Percentiles rank a stretch among this genome's conserved stretches.
phyloP scores from a whole-genome alignment of 805 yeast species.

The Barnettozyma wickerhamii region DNA sequence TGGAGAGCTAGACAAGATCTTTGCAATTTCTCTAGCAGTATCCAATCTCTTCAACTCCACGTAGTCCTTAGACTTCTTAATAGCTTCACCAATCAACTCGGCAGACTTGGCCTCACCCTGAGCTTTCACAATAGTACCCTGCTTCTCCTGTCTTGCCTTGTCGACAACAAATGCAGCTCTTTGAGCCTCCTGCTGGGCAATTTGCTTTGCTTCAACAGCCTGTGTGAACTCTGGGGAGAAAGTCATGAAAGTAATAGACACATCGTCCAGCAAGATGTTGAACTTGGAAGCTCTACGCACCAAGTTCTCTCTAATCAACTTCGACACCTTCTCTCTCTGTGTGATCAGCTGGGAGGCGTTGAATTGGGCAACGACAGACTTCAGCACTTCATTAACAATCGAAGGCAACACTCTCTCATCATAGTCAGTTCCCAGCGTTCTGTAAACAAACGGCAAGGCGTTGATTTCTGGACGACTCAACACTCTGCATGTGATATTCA shows the following conservation, averaged over 20 bases:
- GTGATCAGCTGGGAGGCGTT: constrained; percentile 97
- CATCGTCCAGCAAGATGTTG: constrained; percentile 88
- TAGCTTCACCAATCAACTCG: constrained; percentile 97
- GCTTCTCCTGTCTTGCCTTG: constrained; percentile 96
- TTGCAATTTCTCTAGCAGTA: constrained; percentile 94
- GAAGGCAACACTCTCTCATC: constrained; percentile 97
- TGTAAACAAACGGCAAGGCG: constrained; percentile 77
- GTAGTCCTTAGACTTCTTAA: constrained; percentile 92
- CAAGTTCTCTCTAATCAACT: constrained; percentile 85
- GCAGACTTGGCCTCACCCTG: constrained; percentile 99
- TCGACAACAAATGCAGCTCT: constrained; percentile 97
- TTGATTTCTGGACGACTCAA: constrained; percentile 80
- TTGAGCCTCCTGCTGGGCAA: constrained; percentile 99
- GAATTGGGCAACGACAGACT: constrained; percentile 96
- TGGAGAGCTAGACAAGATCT: constrained; percentile 78
- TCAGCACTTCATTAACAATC: constrained; percentile 95
- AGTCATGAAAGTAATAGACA: constrained; percentile 93
- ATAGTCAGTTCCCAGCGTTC: constrained; percentile 91
- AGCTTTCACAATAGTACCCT: constrained; percentile 93
- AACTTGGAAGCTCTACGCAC: constrained; percentile 89
- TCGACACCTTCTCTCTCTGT: constrained; percentile 95
- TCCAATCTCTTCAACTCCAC: constrained; percentile 96
- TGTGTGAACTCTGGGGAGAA: constrained; percentile 96
- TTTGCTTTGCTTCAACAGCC: constrained; percentile 98
- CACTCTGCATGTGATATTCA: constrained; percentile 97